Evolutionary conservation across 352 stramenopile genomes (phyloP).

Genomic region (Globisporangium apiculatum): DNA sequence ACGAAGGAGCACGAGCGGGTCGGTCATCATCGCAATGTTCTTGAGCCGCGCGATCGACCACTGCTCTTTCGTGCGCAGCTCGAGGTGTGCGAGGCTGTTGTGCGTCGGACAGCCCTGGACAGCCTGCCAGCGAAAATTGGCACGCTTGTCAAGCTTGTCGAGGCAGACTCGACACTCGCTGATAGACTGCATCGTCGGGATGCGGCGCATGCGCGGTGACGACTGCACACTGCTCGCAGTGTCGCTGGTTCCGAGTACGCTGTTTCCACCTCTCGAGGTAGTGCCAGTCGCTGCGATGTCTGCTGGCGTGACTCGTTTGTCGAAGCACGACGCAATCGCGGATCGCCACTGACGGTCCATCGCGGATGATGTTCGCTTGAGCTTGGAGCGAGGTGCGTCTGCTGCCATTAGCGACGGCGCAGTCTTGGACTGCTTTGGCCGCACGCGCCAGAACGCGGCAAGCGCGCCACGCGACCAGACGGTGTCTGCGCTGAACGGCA

Average conservation of each 20-base stretch:
- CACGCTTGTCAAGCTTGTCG: background rate
- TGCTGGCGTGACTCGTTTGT: background rate
- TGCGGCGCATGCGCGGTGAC: too few species aligned
- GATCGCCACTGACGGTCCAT: background rate
- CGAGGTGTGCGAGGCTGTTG: constrained; percentile 14
- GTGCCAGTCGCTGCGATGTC: background rate
- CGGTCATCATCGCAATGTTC: constrained; percentile 25
- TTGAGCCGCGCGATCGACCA: constrained; percentile 24
- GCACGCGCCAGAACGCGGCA: constrained; percentile 9
- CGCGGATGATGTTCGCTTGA: too few species aligned
- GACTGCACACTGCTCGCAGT: too few species aligned
- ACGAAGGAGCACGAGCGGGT: constrained; percentile 18
- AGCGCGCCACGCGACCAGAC: constrained; percentile 14
- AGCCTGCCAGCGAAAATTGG: constrained; percentile 1
- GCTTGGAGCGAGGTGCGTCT: background rate
- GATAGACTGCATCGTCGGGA: constrained; percentile 1
- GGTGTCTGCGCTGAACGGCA: constrained; percentile 16
- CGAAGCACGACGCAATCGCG: background rate
- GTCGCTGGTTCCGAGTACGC: background rate
- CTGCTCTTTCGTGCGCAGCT: constrained; percentile 14
- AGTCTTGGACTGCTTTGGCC: background rate
- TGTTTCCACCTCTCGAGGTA: background rate
- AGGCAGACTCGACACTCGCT: background rate
- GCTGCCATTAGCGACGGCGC: background rate
- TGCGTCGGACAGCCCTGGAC: constrained; percentile 10